Evolutionary conservation across 2,329 filamentous ascomycete species (phyloP), one percentile per base, ranked within the genome.

Genomic region (Gnomoniopsis sp.): DNA sequence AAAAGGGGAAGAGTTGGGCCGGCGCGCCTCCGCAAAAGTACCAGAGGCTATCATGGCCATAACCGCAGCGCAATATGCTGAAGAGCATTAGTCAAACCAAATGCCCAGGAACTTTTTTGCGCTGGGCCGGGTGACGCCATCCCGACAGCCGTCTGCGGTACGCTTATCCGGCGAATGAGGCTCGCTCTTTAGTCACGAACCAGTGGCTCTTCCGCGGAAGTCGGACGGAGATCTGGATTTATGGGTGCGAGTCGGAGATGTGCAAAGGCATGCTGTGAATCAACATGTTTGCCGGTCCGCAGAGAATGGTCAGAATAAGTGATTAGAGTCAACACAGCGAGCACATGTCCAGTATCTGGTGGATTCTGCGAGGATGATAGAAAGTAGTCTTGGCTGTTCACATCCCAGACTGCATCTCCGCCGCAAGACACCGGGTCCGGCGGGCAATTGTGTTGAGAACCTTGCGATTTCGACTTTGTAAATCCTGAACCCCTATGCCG

Each of bases 61-160:
- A 19, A 19, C 3, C n/a, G 19, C 23, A 33, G 11, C 6, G 46
- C 8, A 33, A 14, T 30, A 15, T 17, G 17, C 19, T 44, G 8
- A 6, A 41, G 38, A 15, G 38, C n/a, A 15, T 41, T 41, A n/a
- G 21, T 57, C 44, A 36, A 26, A 15, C 15, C n/a, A n/a, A 44
- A 44, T 44, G n/a, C 15, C 41, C 41, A 44, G n/a, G 10, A 44
- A 44, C 41, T 50, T 61, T 55, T 57, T 57, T 61, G 61, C 62
- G 53, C 48, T 49, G 53, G 53, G 58, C 51, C 57, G 53, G 55
- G 46, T 64, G 57, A 63, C 62, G 62, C 62, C 58, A 64, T 64
- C 49, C 62, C 62, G 62, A 64, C 36, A 60, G 52, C 62, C 62
- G 62, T n/a, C 14, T 22, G 22, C 52, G 41, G 38, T 41, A 53